Conservation (phyloP, 164 flowering plant genomes). For the Macadamia tetraphylla region DNA sequence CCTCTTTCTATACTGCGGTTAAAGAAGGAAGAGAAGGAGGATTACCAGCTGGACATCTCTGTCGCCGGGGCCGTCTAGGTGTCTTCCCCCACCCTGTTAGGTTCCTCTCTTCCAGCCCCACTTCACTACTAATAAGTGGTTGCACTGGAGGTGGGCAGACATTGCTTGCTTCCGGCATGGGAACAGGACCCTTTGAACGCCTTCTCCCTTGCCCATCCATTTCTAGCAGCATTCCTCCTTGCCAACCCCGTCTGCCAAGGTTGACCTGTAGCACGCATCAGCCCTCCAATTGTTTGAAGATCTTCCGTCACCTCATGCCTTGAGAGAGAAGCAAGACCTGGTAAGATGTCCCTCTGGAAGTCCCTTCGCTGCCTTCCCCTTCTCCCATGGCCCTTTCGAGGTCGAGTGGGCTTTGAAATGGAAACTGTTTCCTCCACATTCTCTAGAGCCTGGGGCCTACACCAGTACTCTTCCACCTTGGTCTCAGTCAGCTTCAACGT, state of each 20-base stretch:
- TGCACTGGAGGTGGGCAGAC: constrained; percentile 28
- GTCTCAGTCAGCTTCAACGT: constrained; percentile 59
- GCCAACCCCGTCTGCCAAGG: constrained; percentile 58
- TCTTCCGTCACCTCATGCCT: constrained; percentile 95
- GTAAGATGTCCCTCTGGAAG: constrained; percentile 93
- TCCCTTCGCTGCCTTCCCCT: constrained; percentile 90
- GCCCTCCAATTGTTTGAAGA: constrained; percentile 57
- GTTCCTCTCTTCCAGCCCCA: constrained; percentile 57
- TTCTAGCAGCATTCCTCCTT: constrained; percentile 55
- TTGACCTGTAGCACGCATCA: constrained; percentile 77
- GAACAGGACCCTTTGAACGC: constrained; percentile 24
- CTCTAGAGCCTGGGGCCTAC: constrained; percentile 43
- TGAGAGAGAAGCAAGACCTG: constrained; percentile 75
- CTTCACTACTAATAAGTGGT: constrained; percentile 38
- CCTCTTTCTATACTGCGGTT: constrained; percentile 12
- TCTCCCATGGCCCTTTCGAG: constrained; percentile 70
- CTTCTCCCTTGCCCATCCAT: constrained; percentile 47
- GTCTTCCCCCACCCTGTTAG: constrained; percentile 94
- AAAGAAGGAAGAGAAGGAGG: constrained; percentile 15
- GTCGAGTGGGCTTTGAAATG: constrained; percentile 24
- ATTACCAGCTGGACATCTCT: constrained; percentile 67
- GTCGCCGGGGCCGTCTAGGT: constrained; percentile 77
- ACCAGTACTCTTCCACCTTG: constrained; percentile 57
- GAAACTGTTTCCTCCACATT: constrained; percentile 39
- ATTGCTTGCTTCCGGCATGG: constrained; percentile 6